phyloP scores from a whole-genome alignment of 352 stramenopile genomes.

The Phytopythium kandeliae region DNA sequence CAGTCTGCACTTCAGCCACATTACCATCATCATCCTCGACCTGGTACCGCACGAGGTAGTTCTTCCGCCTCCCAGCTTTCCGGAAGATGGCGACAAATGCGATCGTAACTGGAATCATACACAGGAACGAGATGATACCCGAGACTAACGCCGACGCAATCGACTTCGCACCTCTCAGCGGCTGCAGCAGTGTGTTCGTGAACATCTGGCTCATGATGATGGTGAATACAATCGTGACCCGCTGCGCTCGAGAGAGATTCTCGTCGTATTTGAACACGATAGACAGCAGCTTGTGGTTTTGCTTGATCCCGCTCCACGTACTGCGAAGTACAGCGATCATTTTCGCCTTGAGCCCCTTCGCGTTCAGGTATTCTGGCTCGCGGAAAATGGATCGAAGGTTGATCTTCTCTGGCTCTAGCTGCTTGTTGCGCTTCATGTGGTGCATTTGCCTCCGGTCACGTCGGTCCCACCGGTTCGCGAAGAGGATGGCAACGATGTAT shows the following conservation, averaged over 20 bases:
- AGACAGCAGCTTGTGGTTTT: conserved; percentile 63
- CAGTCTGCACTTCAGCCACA: conserved; percentile 51
- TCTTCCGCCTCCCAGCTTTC: conserved; percentile 49
- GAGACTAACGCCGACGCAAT: conserved; percentile 43
- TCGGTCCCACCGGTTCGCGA: conserved; percentile 57
- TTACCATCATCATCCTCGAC: conserved; percentile 58
- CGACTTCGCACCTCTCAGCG: conserved; percentile 40
- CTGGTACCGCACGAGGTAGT: conserved; percentile 59
- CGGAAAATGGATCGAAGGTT: conserved; percentile 58
- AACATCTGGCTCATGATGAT: conserved; percentile 72
- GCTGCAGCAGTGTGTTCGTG: conserved; percentile 58
- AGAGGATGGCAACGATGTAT: conserved; percentile 48
- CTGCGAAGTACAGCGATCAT: conserved; percentile 22
- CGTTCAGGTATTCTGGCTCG: conserved; percentile 50
- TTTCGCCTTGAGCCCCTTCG: conserved; percentile 40
- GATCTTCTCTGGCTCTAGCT: conserved; percentile 43
- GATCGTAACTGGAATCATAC: conserved; percentile 56
- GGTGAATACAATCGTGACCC: conserved; percentile 66
- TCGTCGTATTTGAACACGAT: conserved; percentile 76
- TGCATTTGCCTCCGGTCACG: conserved; percentile 27
- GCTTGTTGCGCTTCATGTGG: conserved; percentile 26
- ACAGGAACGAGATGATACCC: conserved; percentile 51
- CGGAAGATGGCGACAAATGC: conserved; percentile 73
- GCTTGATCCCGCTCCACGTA: conserved; percentile 46
- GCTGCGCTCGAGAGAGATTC: conserved; percentile 52